phyloP scores from a whole-genome alignment of 192 early-diverging fungal species.

The Gryganskiella cystojenkinii region DNA sequence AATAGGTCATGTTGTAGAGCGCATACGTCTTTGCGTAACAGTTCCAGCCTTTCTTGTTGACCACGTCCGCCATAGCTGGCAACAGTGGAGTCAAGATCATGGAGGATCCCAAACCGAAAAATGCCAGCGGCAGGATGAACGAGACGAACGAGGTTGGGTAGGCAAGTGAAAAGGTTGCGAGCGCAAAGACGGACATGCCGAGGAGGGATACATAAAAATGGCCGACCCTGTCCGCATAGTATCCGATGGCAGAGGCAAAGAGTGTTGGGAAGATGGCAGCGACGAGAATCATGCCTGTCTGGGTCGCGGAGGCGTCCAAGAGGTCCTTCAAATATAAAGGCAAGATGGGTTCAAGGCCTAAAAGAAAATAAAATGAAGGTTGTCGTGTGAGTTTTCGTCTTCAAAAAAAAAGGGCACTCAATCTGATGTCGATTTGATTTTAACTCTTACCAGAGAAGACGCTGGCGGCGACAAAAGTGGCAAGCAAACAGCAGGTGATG shows the following conservation, averaged over 20 bases:
- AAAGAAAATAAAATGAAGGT: neutral
- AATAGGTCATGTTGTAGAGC: constrained; percentile 81
- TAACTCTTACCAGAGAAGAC: constrained; percentile 60
- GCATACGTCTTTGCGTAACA: constrained; percentile 73
- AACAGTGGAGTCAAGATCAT: constrained; percentile 71
- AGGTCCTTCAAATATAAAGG: constrained; percentile 60
- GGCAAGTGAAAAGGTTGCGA: constrained; percentile 56
- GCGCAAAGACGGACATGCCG: constrained; percentile 62
- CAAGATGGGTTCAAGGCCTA: constrained; percentile 66
- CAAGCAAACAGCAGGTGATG: constrained; percentile 54
- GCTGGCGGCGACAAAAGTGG: constrained; percentile 59
- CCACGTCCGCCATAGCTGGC: constrained; percentile 75
- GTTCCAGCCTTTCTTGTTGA: constrained; percentile 69
- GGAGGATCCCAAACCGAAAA: constrained; percentile 65
- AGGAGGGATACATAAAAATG: constrained; percentile 55
- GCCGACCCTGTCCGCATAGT: constrained; percentile 58
- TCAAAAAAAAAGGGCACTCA: neutral
- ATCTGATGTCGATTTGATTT: too few relatives aligned
- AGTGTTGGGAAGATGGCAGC: constrained; percentile 77
- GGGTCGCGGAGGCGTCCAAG: constrained; percentile 49
- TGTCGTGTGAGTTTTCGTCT: neutral
- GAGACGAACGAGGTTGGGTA: constrained; percentile 46
- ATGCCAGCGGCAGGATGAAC: constrained; percentile 56
- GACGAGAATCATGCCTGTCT: constrained; percentile 70
- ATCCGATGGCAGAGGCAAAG: constrained; percentile 68